Percentiles rank a stretch among this genome's conserved stretches.
These are phyloP conservation scores for Cladophialophora psammophila DNA, from an alignment of 2,329 filamentous ascomycete species.

Conservation along the genomic window DNA sequence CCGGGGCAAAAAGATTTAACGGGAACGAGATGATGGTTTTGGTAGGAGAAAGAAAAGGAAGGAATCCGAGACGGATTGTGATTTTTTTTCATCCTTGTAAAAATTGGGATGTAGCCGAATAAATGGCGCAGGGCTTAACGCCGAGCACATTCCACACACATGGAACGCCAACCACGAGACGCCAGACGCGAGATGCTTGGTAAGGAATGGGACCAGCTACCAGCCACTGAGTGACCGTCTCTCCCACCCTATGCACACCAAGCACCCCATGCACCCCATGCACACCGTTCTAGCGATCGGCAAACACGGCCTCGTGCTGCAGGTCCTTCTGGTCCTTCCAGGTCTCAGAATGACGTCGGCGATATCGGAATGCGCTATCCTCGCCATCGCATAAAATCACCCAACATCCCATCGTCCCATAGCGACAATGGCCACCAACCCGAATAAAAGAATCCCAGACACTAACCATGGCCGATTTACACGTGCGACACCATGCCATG, in stretches of 20 bases:
- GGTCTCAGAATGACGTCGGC: conserved; percentile 11
- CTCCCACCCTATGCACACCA: too few species aligned
- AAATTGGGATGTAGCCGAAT: background rate
- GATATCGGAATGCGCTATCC: conserved; percentile 9
- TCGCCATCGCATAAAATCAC: background rate
- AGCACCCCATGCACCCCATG: too few species aligned
- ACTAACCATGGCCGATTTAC: conserved; percentile 4
- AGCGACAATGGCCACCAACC: background rate
- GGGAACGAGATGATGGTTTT: background rate
- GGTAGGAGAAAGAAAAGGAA: background rate
- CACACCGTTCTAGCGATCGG: background rate
- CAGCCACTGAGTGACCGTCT: background rate
- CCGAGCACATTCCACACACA: background rate
- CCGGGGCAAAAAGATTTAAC: background rate
- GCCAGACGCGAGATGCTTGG: conserved; percentile 2
- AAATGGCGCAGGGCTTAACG: conserved; percentile 7
- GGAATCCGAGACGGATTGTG: background rate
- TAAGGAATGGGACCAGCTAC: background rate
- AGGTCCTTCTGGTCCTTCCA: background rate
- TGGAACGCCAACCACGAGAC: background rate
- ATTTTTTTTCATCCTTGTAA: too few species aligned
- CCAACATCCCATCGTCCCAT: background rate
- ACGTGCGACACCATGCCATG: conserved; percentile 16
- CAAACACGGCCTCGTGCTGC: conserved; percentile 4
- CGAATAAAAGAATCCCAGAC: background rate